Conservation (phyloP, 164 flowering plant species). For the Piper betle region DNA sequence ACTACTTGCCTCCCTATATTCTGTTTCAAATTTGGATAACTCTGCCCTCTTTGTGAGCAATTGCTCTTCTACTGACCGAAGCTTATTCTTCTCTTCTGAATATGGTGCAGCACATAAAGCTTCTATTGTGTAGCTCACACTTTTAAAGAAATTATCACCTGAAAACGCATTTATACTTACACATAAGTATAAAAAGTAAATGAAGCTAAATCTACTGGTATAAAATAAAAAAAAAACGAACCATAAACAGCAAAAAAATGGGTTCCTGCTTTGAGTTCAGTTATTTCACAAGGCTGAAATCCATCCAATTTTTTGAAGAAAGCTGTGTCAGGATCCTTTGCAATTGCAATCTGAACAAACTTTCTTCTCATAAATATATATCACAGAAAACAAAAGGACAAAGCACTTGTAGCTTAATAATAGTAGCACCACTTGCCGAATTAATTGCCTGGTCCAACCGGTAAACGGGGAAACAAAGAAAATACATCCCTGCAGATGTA, state of each 20-base stretch:
- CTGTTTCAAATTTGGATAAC: slow-evolving; percentile 75
- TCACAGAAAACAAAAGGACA: not conserved
- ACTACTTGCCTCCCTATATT: slow-evolving; percentile 71
- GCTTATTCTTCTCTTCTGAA: slow-evolving; percentile 58
- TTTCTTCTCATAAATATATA: not conserved
- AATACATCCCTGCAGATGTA: slow-evolving; percentile 95
- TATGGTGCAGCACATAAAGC: slow-evolving; percentile 69
- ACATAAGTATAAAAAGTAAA: not conserved
- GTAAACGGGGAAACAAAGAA: slow-evolving; percentile 89
- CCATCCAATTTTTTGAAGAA: slow-evolving; percentile 91
- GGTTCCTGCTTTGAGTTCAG: slow-evolving; percentile 80
- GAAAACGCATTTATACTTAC: slow-evolving; percentile 4
- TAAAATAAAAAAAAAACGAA: slow-evolving; percentile 15
- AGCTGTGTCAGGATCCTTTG: slow-evolving; percentile 84
- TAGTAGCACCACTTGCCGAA: slow-evolving; percentile 27
- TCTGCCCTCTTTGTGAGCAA: slow-evolving; percentile 78
- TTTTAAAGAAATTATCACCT: slow-evolving; percentile 97
- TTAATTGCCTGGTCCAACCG: slow-evolving; percentile 60
- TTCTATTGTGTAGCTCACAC: slow-evolving; percentile 82
- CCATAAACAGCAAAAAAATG: slow-evolving; percentile 99
- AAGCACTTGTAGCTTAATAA: not conserved
- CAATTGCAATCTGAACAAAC: slow-evolving; percentile 48
- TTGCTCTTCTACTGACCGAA: slow-evolving; percentile 72
- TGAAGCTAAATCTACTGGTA: not conserved
- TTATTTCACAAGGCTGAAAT: slow-evolving; percentile 91